Conservation (phyloP, 2,329 filamentous ascomycete species). For the Aspergillus niger region DNA sequence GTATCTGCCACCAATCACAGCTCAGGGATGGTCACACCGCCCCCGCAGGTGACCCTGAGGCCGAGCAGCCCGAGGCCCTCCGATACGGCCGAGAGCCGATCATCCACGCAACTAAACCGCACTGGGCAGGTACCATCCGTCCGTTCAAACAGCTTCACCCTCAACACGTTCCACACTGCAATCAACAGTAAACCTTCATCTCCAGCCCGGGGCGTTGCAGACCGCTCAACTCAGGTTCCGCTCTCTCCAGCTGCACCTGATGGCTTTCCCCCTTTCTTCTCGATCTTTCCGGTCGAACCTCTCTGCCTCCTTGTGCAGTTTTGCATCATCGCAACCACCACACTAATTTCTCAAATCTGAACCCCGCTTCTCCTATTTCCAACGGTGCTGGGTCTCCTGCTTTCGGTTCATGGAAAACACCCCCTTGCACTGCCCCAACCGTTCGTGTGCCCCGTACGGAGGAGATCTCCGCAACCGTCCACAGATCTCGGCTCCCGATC, state of each 20-base stretch:
- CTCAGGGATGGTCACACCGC: neutral
- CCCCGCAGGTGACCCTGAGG: neutral
- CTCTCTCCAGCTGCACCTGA: neutral
- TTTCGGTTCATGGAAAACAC: neutral
- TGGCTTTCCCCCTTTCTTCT: neutral
- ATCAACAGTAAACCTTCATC: conserved; percentile 3
- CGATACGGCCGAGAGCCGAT: neutral
- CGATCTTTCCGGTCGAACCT: neutral
- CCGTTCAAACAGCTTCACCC: conserved; percentile 1
- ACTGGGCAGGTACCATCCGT: neutral
- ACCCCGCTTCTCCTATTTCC: neutral
- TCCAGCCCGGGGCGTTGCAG: neutral
- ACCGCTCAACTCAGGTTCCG: neutral
- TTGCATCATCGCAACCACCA: neutral
- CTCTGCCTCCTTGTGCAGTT: neutral
- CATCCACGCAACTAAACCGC: neutral
- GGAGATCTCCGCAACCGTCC: conserved; percentile 9
- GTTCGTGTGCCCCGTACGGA: conserved; percentile 5
- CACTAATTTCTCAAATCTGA: neutral
- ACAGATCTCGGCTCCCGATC: conserved; percentile 6
- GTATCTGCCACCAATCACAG: neutral
- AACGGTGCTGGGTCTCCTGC: neutral
- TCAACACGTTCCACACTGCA: neutral
- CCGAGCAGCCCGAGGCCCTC: neutral
- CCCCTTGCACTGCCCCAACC: neutral